Conservation (phyloP, 2,329 filamentous ascomycete genomes). For the Exophiala sp. region DNA sequence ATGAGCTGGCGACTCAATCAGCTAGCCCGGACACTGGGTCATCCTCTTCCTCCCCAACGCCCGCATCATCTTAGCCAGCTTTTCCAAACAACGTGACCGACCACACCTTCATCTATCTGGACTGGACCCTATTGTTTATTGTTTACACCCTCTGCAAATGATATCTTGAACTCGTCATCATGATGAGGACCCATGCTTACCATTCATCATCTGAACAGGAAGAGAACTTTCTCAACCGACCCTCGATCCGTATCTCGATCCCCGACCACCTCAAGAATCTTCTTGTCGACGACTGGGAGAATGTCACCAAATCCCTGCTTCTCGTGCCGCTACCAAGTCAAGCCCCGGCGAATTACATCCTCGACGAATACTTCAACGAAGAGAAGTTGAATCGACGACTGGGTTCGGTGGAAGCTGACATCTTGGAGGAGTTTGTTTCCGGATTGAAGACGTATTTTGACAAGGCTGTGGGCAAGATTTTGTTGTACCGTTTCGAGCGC, state of each 20-base stretch:
- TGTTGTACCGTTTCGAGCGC: constrained; percentile 91
- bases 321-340: constrained; percentile 77
- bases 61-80: neutral
- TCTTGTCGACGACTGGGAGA: constrained; percentile 97
- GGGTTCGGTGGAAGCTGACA: constrained; percentile 68
- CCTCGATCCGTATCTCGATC: constrained; percentile 77
- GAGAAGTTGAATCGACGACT: constrained; percentile 61
- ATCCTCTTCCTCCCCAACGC: neutral
- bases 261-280: constrained; percentile 87
- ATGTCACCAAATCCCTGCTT: constrained; percentile 90
- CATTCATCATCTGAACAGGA: constrained; percentile 53
- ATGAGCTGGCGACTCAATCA: neutral
- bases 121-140: constrained; percentile 1
- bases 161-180: neutral
- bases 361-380: constrained; percentile 71
- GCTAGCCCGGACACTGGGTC: neutral
- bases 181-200: constrained; percentile 13
- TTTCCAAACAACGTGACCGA: neutral
- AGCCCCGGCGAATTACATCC: constrained; percentile 67
- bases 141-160: neutral
- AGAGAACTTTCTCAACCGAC: constrained; percentile 75
- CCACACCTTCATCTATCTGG: neutral
- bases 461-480: constrained; percentile 75
- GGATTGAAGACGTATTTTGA: constrained; percentile 94
- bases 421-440: constrained; percentile 80